phyloP scores from a whole-genome alignment of 2,329 filamentous ascomycete genomes.

The Alternaria longipes region DNA sequence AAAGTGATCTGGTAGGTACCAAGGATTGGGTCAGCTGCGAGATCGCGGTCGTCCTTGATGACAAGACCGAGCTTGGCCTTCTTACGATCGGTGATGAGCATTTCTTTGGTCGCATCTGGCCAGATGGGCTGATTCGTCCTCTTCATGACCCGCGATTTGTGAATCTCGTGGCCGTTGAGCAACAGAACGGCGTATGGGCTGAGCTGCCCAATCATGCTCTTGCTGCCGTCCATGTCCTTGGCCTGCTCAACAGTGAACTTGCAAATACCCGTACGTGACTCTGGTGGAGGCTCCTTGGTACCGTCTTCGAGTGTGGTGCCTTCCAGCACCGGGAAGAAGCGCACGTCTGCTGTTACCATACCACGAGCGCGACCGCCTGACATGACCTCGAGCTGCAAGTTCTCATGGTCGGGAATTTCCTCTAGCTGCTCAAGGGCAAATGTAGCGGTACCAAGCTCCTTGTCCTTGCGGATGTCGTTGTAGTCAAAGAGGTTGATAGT shows the following conservation, averaged over 20 bases:
- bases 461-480: conserved; percentile 96
- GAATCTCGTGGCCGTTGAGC: conserved; percentile 90
- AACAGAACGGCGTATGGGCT: conserved; percentile 90
- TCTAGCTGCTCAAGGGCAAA: conserved; percentile 87
- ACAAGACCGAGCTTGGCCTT: conserved; percentile 88
- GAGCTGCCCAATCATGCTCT: conserved; percentile 88
- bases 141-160: conserved; percentile 90
- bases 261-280: conserved; percentile 91
- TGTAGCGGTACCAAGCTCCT: conserved; percentile 86
- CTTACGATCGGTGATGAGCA: conserved; percentile 93
- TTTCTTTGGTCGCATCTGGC: conserved; percentile 90
- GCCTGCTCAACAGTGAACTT: conserved; percentile 94
- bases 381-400: conserved; percentile 83
- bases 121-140: conserved; percentile 97
- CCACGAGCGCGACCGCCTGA: conserved; percentile 86
- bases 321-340: conserved; percentile 94
- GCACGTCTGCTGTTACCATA: conserved; percentile 79
- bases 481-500: conserved; percentile 89
- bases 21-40: conserved; percentile 81
- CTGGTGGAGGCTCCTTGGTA: conserved; percentile 79
- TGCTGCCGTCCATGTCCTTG: conserved; percentile 91
- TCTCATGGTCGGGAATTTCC: conserved; percentile 79
- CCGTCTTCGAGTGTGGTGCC: conserved; percentile 77
- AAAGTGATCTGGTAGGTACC: conserved; percentile 96
- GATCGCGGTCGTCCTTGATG: conserved; percentile 93